Conservation (phyloP, 2,329 filamentous ascomycete genomes). For the Paecilomyces dactylethromorphus region DNA sequence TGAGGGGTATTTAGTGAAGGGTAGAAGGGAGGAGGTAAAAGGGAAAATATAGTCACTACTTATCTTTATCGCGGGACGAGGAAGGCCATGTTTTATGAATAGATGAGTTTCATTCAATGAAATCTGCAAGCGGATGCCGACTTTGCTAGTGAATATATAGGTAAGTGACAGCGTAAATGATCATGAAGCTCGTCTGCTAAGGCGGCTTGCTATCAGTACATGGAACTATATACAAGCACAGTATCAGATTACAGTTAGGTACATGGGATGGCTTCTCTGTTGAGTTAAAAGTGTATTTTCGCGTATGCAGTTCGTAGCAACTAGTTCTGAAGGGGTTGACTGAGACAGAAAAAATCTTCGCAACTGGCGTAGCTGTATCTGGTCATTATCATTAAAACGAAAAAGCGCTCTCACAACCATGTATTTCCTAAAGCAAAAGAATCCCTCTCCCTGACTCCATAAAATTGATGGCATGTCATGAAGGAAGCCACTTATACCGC, state of each 20-base stretch:
- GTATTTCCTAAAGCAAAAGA: background rate
- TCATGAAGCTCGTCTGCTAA: background rate
- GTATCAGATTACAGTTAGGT: background rate
- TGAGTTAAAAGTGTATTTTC: background rate
- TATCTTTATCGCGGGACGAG: background rate
- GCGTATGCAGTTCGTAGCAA: background rate
- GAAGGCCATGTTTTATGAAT: background rate
- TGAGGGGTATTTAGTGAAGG: background rate
- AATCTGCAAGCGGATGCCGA: background rate
- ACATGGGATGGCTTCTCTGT: background rate
- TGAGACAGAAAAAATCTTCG: background rate
- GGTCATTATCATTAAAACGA: background rate
- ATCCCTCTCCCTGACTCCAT: background rate
- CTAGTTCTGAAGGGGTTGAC: background rate
- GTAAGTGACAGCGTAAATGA: background rate
- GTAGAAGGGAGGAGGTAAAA: background rate
- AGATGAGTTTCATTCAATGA: background rate
- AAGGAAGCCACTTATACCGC: conserved; percentile 5
- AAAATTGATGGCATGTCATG: background rate
- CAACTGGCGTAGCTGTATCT: background rate
- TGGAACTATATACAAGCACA: background rate
- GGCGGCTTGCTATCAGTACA: too few species aligned
- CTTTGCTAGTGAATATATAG: background rate
- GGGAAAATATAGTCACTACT: background rate
- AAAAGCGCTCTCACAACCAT: background rate